These are phyloP conservation scores for Hordeum pubiflorum DNA, from an alignment of 202 grass and related monocot genomes.

Conservation along the genomic window DNA sequence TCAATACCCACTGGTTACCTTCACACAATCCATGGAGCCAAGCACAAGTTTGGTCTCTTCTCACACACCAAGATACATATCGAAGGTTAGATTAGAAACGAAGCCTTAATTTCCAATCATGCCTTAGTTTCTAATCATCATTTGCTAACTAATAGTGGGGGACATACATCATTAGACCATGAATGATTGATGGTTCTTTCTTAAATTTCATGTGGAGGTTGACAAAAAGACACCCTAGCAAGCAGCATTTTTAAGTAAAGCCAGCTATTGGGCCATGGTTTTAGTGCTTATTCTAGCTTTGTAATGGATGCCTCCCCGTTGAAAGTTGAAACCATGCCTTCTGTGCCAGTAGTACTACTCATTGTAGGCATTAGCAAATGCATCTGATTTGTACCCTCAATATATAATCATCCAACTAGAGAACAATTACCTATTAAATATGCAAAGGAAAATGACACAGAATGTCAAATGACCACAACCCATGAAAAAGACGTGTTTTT, in stretches of 20 bases:
- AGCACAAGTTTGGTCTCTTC: constrained; percentile 16
- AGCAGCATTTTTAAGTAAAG: constrained; percentile 43
- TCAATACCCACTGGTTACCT: constrained; percentile 18
- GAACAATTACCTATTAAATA: neutral
- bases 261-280: constrained; percentile 34
- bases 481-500: neutral
- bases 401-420: constrained; percentile 9
- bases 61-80: constrained; percentile 2
- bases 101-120: constrained; percentile 31
- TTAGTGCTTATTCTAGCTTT: constrained; percentile 28
- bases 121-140: constrained; percentile 33
- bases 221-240: constrained; percentile 41
- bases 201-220: constrained; percentile 22
- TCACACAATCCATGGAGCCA: constrained; percentile 8
- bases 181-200: constrained; percentile 40
- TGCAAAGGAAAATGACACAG: neutral
- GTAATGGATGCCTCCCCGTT: constrained; percentile 24
- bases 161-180: constrained; percentile 44
- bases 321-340: constrained; percentile 22
- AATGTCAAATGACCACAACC: neutral
- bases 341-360: constrained; percentile 9
- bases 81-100: constrained; percentile 6
- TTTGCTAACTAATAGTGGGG: constrained; percentile 42
- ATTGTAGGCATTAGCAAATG: constrained; percentile 12
- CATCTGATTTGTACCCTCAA: constrained; percentile 7